Evolutionary conservation across 257 asterid genomes (phyloP).

Genomic region (Solanum appendiculatum): DNA sequence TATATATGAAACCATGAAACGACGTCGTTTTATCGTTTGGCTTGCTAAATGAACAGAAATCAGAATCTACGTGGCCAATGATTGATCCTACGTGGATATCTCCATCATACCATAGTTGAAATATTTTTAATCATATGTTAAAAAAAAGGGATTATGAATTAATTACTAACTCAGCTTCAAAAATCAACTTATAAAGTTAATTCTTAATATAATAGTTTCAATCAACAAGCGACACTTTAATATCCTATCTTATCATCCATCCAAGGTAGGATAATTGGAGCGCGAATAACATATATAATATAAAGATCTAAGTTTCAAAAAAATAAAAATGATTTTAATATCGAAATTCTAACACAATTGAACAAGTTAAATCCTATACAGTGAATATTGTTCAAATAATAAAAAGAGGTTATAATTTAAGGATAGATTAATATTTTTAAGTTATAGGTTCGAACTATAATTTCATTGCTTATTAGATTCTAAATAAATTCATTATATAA

Average conservation of each 20-base stretch:
- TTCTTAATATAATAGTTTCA: too few relatives aligned
- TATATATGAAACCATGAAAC: background rate
- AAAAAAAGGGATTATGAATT: background rate
- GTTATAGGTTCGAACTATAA: background rate
- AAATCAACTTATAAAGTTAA: background rate
- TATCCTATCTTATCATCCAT: background rate
- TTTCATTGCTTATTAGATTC: background rate
- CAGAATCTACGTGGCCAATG: background rate
- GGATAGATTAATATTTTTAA: background rate
- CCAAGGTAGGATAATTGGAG: background rate
- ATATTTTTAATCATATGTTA: background rate
- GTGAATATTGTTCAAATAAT: background rate
- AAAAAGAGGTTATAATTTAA: background rate
- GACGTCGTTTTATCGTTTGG: background rate
- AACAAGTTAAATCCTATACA: background rate
- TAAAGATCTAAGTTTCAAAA: too few relatives aligned
- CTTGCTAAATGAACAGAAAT: slow-evolving; percentile 23
- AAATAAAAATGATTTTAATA: too few relatives aligned
- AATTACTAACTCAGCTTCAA: background rate
- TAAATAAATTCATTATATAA: background rate
- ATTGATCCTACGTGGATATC: slow-evolving; percentile 18
- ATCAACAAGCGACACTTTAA: background rate
- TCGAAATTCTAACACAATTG: background rate
- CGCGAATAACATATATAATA: background rate
- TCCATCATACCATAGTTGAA: slow-evolving; percentile 8